phyloP scores from a whole-genome alignment of 805 yeast genomes.

The Yarrowia hollandica region DNA sequence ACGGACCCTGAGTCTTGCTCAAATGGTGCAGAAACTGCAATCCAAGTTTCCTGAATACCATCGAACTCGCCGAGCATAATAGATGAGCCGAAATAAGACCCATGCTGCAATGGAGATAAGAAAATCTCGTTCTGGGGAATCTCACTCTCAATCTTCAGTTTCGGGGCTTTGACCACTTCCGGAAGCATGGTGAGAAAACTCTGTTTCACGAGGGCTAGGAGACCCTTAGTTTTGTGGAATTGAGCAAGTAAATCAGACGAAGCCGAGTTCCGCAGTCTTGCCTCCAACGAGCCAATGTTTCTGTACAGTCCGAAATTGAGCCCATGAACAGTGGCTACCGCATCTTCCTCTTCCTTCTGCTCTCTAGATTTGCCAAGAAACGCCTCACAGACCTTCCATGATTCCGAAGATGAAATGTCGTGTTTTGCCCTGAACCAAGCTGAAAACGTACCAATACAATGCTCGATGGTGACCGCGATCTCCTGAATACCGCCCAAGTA shows the following conservation, averaged over 20 bases:
- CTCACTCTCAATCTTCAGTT: background rate
- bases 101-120: constrained; percentile 33
- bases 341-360: background rate
- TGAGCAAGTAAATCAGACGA: background rate
- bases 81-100: constrained; percentile 51
- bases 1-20: constrained; percentile 38
- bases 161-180: background rate
- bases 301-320: background rate
- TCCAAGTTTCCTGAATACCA: constrained; percentile 42
- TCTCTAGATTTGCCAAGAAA: background rate
- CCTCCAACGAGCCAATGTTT: constrained; percentile 10
- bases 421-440: constrained; percentile 49
- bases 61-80: constrained; percentile 48
- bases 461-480: constrained; percentile 44
- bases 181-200: constrained; percentile 11
- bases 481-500: constrained; percentile 57
- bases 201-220: background rate
- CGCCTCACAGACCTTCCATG: constrained; percentile 31
- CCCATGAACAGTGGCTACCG: background rate
- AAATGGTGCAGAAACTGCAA: constrained; percentile 55
- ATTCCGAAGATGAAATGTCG: constrained; percentile 40
- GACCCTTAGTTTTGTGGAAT: background rate
- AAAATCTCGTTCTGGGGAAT: constrained; percentile 26
- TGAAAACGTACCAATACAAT: constrained; percentile 45
- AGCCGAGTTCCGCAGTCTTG: background rate